These are phyloP conservation scores for Glycyrrhiza uralensis DNA, from an alignment of 306 rosid species.

Conservation along the genomic window DNA sequence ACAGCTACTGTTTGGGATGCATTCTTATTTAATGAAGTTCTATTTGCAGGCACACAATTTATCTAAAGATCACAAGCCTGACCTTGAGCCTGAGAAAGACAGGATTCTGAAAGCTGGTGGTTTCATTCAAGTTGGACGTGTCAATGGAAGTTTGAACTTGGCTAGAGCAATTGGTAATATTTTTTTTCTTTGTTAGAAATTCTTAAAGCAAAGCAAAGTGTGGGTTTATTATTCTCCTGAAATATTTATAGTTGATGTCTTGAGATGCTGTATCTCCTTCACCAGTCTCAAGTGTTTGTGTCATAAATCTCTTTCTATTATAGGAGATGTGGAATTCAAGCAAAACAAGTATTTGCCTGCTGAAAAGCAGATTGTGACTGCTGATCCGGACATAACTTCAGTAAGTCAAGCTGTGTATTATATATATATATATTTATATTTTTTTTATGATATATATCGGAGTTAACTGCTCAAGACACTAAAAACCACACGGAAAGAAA, in stretches of 20 bases:
- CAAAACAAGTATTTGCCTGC: conserved; percentile 72
- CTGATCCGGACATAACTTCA: conserved; percentile 71
- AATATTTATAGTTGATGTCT: neutral
- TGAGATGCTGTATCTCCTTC: neutral
- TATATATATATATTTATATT: too few relatives aligned
- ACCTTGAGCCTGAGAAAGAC: conserved; percentile 78
- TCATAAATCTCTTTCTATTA: conserved; percentile 22
- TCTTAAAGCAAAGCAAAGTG: conserved; percentile 1
- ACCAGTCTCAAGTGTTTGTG: neutral
- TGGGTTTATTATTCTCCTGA: conserved; percentile 11
- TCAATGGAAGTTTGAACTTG: conserved; percentile 92
- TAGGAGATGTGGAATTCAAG: conserved; percentile 94
- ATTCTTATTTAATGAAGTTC: conserved; percentile 18
- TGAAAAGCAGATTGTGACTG: conserved; percentile 85
- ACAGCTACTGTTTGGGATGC: neutral
- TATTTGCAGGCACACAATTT: conserved; percentile 75
- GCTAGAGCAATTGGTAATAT: conserved; percentile 85
- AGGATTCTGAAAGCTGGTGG: conserved; percentile 96
- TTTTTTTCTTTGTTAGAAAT: neutral
- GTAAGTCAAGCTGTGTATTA: conserved; percentile 44
- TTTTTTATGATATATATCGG: too few relatives aligned
- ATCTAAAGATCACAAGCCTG: conserved; percentile 97
- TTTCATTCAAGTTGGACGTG: conserved; percentile 85
- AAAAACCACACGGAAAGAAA: too few relatives aligned
- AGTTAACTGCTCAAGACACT: too few relatives aligned